Conservation (phyloP, 345 rosid species). For the Salix caprea region DNA sequence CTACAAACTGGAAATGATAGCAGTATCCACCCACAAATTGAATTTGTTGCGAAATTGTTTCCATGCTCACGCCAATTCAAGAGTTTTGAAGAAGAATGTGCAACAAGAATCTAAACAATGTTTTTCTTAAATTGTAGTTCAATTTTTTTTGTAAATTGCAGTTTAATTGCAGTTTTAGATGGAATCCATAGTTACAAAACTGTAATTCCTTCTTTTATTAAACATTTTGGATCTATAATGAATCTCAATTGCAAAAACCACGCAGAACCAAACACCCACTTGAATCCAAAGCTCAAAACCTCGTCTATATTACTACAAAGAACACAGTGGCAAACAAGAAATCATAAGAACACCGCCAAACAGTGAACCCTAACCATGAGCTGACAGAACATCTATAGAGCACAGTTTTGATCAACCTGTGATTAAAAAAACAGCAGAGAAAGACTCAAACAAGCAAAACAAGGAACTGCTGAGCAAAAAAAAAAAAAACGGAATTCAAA, state of each 20-base stretch:
- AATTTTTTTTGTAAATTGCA: no score
- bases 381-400: neutral
- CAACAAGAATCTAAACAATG: no score
- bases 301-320: neutral
- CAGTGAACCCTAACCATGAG: neutral
- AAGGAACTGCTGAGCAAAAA: neutral
- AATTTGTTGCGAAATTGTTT: neutral
- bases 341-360: neutral
- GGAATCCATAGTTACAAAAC: no score
- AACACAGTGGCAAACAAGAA: neutral
- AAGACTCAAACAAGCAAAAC: neutral
- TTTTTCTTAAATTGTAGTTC: no score
- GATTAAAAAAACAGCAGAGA: neutral
- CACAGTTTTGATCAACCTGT: neutral
- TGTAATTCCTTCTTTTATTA: no score
- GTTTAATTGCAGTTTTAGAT: no score
- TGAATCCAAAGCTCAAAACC: neutral
- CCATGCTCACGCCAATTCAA: neutral
- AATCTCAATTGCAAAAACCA: no score
- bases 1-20: neutral
- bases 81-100: neutral
- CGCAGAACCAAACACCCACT: no score
- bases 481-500: neutral
- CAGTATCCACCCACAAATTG: neutral
- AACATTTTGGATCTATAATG: fast-evolving